Evolutionary conservation across 1,139 yeast species (phyloP), one percentile per base, ranked within the genome.

Genomic region (Yamadazyma dushanensis): DNA sequence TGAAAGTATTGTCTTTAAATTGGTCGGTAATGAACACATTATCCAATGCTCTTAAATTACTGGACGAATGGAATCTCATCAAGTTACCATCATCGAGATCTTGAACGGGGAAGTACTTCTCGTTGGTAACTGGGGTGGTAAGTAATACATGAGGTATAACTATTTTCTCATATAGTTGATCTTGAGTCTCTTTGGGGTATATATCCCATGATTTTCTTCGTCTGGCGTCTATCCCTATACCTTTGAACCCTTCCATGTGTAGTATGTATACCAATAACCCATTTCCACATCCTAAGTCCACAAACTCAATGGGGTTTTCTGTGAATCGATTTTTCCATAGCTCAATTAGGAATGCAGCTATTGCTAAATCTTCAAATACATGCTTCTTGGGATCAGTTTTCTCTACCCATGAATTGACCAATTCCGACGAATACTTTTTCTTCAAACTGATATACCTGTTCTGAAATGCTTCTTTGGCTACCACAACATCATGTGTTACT

Each of bases 211-310:
- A 85, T 54, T 90, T 90, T 38, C 98, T 70, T 3, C 80, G 78
- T 33, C 98, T 69, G 0, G 96, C 97, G 61, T 92, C 98, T 16
- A 90, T 79, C 7, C 97, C 98, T 36, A 73, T 61, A 2, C 97
- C 97, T 25, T 55, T 65, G 49, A 77, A 86, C 0, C 97, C 97
- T 61, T 90, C 97, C 66, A 69, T 66, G 9, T 75, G 66, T 31
- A 92, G 66, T 17, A 92, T 77, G 50, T 86, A 78, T 6, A 88
- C 95, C 34, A 92, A 63, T 14, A 88, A 68, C 2, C 97, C 98
- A 59, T 92, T 92, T 7, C 98, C 98, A 63, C 98, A 92, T 0
- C 98, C 98, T 38, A 90, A 59, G 57, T 92, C 98, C 42, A 94
- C 73, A 54, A 90, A 90, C 46, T 83, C 80, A 54, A 87, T 79